A percentile compares a stretch with the other conserved stretches of the same genome.
phyloP scores from a whole-genome alignment of 1,284 basidiomycete genomes.

The Porodaedalea pini region DNA sequence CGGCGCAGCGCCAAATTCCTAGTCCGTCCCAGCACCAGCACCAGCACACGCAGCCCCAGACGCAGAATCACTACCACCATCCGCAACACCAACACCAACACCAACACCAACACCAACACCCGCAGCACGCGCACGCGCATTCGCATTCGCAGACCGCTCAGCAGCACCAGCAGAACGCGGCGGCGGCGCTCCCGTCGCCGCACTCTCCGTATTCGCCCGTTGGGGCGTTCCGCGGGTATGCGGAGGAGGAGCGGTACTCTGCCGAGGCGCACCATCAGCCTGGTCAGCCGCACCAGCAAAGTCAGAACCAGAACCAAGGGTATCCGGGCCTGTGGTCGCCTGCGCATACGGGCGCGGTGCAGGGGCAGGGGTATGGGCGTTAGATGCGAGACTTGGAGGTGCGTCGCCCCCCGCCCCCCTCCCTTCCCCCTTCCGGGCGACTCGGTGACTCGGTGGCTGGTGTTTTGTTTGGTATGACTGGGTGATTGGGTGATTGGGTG shows the following conservation, averaged over 20 bases:
- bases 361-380: background rate
- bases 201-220: conserved; percentile 9
- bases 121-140: background rate
- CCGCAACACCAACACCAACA: background rate
- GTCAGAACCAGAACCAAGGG: background rate
- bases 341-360: background rate
- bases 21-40: conserved; percentile 1
- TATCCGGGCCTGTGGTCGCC: background rate
- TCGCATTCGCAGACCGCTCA: background rate
- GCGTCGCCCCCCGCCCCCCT: too few species aligned
- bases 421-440: background rate
- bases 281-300: background rate
- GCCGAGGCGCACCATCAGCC: background rate
- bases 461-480: background rate
- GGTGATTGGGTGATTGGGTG: background rate
- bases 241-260: background rate
- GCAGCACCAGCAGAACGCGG: background rate
- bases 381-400: background rate
- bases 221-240: background rate
- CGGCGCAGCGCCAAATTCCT: background rate
- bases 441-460: background rate
- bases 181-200: background rate
- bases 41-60: background rate
- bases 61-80: background rate
- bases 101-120: background rate